Evolutionary conservation across 192 early-diverging fungal species (phyloP).

Genomic region (Umbelopsis sp.): DNA sequence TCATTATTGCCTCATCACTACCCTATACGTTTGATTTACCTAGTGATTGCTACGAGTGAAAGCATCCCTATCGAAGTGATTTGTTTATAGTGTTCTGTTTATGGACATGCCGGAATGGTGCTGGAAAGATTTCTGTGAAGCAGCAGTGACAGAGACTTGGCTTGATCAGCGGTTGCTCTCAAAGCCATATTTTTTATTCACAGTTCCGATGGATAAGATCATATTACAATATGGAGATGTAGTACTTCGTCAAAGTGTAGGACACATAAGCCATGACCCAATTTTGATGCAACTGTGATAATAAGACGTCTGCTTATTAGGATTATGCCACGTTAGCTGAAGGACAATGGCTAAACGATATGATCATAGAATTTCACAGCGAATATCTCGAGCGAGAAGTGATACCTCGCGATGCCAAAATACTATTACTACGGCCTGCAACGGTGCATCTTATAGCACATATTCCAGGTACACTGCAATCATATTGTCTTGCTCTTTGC

Average conservation of each 20-base stretch:
- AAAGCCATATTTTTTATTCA: neutral
- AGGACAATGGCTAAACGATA: conserved; percentile 33
- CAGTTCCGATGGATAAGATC: neutral
- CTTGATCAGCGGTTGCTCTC: neutral
- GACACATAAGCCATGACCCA: neutral
- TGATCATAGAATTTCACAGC: conserved; percentile 32
- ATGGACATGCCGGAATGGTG: no score
- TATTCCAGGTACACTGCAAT: conserved; percentile 13
- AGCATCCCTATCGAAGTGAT: no score
- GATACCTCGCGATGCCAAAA: conserved; percentile 19
- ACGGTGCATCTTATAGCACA: conserved; percentile 26
- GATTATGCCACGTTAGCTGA: conserved; percentile 21
- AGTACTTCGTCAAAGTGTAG: conserved; percentile 22
- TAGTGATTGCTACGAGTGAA: no score
- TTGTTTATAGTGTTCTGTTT: no score
- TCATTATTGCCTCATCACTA: no score
- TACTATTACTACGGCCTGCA: conserved; percentile 24
- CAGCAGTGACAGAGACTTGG: no score
- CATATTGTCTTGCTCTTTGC: neutral
- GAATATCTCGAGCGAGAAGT: conserved; percentile 27
- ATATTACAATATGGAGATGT: conserved; percentile 30
- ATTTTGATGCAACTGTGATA: neutral
- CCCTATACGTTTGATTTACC: no score
- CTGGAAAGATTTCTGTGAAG: no score
- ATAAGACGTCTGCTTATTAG: conserved; percentile 3